phyloP scores from a whole-genome alignment of 352 stramenopile species.

The Thalassiosira hispida region DNA sequence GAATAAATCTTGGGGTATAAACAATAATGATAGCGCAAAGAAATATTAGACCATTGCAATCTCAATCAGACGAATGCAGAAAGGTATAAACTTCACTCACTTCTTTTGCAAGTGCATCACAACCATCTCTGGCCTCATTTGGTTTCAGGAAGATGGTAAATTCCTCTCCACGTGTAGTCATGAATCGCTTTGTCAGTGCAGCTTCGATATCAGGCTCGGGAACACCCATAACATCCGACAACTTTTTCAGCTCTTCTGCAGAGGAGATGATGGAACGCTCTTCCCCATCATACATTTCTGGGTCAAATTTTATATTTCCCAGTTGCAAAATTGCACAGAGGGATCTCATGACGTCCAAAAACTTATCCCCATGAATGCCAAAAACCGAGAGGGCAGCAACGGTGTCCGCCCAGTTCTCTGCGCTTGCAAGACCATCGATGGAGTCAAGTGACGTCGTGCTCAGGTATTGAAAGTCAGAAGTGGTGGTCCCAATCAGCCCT shows the following conservation, averaged over 20 bases:
- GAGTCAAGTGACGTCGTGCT: slow-evolving; percentile 55
- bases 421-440: slow-evolving; percentile 72
- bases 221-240: slow-evolving; percentile 76
- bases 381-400: slow-evolving; percentile 89
- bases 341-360: slow-evolving; percentile 89
- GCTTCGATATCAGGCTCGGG: slow-evolving; percentile 50
- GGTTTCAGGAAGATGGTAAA: slow-evolving; percentile 81
- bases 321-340: slow-evolving; percentile 91
- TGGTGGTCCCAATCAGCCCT: slow-evolving; percentile 61
- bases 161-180: slow-evolving; percentile 75
- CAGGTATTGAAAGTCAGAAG: slow-evolving; percentile 75
- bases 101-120: slow-evolving; percentile 86
- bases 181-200: slow-evolving; percentile 80
- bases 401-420: slow-evolving; percentile 86
- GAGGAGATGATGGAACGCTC: slow-evolving; percentile 75
- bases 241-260: slow-evolving; percentile 58
- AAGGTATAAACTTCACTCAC: slow-evolving; percentile 85
- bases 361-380: slow-evolving; percentile 87
- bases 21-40: not conserved
- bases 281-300: slow-evolving; percentile 74
- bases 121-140: slow-evolving; percentile 75
- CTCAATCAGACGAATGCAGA: slow-evolving; percentile 86
- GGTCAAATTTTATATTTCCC: slow-evolving; percentile 91
- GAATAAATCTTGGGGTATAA: slow-evolving; percentile 42
- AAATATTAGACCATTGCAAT: not conserved